Percentiles rank a stretch among this genome's conserved stretches.
Conservation (phyloP, 108 stramenopile species). For the Conticribra guillardii region DNA sequence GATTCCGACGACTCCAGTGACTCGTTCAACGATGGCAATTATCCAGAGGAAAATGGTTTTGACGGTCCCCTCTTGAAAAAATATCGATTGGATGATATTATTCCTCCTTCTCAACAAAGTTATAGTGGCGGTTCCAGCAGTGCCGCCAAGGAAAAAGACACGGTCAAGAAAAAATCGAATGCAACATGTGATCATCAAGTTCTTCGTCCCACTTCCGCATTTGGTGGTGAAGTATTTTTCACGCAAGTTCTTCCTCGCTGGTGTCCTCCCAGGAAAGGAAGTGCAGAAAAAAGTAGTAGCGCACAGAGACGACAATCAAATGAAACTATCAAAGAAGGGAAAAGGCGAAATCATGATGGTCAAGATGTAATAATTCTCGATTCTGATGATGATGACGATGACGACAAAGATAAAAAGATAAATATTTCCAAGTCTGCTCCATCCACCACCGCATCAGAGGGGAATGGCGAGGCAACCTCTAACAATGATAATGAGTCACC, state of each 20-base stretch:
- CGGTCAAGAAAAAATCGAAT: background rate
- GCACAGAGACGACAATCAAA: no score
- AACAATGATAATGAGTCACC: no score
- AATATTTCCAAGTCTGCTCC: background rate
- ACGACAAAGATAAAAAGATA: constrained; percentile 3
- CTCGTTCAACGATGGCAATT: no score
- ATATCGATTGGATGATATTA: background rate
- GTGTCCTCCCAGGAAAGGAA: constrained; percentile 17
- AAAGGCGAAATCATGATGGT: background rate
- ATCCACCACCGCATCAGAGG: no score
- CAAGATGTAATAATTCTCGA: background rate
- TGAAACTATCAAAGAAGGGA: background rate
- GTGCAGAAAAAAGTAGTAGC: constrained; percentile 9
- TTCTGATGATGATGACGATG: background rate
- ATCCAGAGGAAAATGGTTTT: constrained; percentile 2
- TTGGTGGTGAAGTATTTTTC: constrained; percentile 51
- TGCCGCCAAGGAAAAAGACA: background rate
- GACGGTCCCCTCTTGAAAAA: background rate
- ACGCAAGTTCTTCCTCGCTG: constrained; percentile 44
- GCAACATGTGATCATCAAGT: no score
- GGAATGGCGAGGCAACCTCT: no score
- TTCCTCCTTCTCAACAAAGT: no score
- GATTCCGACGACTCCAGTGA: constrained; percentile 1
- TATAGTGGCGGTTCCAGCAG: background rate
- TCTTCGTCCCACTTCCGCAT: constrained; percentile 19